phyloP scores from a whole-genome alignment of 2,329 filamentous ascomycete genomes.

The Ophiostoma triangulosporum region DNA sequence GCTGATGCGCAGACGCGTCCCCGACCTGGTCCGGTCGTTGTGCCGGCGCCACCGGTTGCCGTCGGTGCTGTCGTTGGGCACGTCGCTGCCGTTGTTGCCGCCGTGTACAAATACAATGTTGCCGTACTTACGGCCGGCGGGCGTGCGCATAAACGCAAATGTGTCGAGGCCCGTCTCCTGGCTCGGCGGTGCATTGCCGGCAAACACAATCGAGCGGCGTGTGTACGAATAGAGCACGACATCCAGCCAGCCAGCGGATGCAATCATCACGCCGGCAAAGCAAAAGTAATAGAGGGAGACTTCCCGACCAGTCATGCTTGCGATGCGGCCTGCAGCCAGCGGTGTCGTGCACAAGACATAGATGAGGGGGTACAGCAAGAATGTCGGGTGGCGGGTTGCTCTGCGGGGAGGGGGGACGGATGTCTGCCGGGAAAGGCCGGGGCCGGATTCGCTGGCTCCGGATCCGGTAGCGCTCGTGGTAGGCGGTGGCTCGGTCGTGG shows the following conservation, averaged over 20 bases:
- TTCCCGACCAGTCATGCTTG: conserved; percentile 40
- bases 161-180: conserved; percentile 37
- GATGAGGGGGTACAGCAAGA: conserved; percentile 55
- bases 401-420: too few species aligned
- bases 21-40: conserved; percentile 19
- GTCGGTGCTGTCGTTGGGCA: not conserved
- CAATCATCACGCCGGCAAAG: conserved; percentile 45
- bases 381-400: conserved; percentile 32
- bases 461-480: not conserved
- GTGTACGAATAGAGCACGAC: conserved; percentile 40
- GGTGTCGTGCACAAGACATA: conserved; percentile 58
- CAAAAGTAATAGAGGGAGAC: conserved; percentile 43
- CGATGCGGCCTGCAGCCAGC: conserved; percentile 49
- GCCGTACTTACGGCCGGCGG: conserved; percentile 24
- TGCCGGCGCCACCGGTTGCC: not conserved
- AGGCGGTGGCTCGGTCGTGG: too few species aligned
- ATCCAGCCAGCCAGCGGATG: conserved; percentile 41
- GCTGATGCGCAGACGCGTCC: conserved; percentile 14
- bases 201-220: conserved; percentile 38
- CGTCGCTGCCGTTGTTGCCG: conserved; percentile 24
- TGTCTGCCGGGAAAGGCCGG: too few species aligned
- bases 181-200: conserved; percentile 23
- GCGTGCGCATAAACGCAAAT: conserved; percentile 35
- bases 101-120: conserved; percentile 26
- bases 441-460: too few species aligned